Evolutionary conservation across 129 eudicot genomes (phyloP).

Genomic region (Flaveria sonorensis): DNA sequence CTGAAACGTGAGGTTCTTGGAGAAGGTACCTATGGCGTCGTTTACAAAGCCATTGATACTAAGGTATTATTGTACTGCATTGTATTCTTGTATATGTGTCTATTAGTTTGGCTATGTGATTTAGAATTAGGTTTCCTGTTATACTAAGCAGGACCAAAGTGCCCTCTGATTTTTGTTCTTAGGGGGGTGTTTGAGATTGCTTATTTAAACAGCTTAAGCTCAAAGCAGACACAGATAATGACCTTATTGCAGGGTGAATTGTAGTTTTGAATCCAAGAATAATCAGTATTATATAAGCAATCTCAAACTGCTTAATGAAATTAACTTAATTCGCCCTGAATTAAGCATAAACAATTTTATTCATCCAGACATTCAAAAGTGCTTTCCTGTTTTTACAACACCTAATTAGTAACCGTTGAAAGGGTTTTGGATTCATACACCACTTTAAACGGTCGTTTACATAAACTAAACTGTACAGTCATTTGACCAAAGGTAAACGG

Average conservation of each 20-base stretch:
- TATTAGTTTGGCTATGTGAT: neutral
- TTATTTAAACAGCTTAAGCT: neutral
- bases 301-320: neutral
- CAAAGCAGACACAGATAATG: neutral
- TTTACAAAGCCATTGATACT: constrained; percentile 92
- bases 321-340: neutral
- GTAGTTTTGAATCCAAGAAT: neutral
- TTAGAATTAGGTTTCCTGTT: constrained; percentile 21
- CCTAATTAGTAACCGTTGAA: neutral
- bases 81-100: neutral
- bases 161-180: neutral
- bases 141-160: neutral
- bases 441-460: too few species aligned
- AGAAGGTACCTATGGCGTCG: constrained; percentile 98
- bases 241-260: neutral
- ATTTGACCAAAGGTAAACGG: too few species aligned
- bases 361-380: neutral
- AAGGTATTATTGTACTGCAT: constrained; percentile 48
- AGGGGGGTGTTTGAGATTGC: neutral
- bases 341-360: neutral
- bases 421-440: too few species aligned
- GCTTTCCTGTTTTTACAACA: neutral
- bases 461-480: too few species aligned
- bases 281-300: neutral
- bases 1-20: constrained; percentile 90